These are phyloP conservation scores for Gloeostereum incarnatum DNA, from an alignment of 768 basidiomycete genomes.

Conservation along the genomic window DNA sequence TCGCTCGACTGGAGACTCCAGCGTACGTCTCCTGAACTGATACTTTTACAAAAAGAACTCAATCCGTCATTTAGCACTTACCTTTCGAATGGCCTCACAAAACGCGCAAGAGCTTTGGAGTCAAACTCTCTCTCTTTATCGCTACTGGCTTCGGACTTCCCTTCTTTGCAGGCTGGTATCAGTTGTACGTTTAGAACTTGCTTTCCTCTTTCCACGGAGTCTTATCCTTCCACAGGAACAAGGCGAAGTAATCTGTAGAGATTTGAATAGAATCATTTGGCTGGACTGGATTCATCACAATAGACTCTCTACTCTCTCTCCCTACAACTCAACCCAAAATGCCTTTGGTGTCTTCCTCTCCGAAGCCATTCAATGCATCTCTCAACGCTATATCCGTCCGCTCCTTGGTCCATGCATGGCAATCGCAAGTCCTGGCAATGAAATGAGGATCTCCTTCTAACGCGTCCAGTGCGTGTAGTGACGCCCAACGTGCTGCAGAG, in stretches of 20 bases:
- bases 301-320: too few relatives aligned
- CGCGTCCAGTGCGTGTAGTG: slow-evolving; percentile 57
- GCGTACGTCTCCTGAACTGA: slow-evolving; percentile 28
- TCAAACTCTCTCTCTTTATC: slow-evolving; percentile 41
- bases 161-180: slow-evolving; percentile 49
- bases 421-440: slow-evolving; percentile 58
- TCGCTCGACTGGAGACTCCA: slow-evolving; percentile 45
- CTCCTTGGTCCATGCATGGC: slow-evolving; percentile 36
- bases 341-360: too few relatives aligned
- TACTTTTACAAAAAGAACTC: not conserved
- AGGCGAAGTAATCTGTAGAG: slow-evolving; percentile 21
- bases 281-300: too few relatives aligned
- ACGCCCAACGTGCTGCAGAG: slow-evolving; percentile 52
- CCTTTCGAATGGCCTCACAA: slow-evolving; percentile 46
- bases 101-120: slow-evolving; percentile 20
- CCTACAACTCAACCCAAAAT: too few relatives aligned
- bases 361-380: slow-evolving; percentile 14
- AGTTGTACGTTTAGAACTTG: slow-evolving; percentile 43
- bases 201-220: slow-evolving; percentile 1
- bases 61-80: slow-evolving; percentile 31
- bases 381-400: slow-evolving; percentile 18
- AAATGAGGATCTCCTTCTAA: slow-evolving; percentile 58
- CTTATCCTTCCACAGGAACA: slow-evolving; percentile 26
- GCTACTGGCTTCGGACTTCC: slow-evolving; percentile 56
- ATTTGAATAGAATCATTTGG: not conserved